These are phyloP conservation scores for Xylariaceae sp. DNA, from an alignment of 2,329 filamentous ascomycete species.

Conservation along the genomic window DNA sequence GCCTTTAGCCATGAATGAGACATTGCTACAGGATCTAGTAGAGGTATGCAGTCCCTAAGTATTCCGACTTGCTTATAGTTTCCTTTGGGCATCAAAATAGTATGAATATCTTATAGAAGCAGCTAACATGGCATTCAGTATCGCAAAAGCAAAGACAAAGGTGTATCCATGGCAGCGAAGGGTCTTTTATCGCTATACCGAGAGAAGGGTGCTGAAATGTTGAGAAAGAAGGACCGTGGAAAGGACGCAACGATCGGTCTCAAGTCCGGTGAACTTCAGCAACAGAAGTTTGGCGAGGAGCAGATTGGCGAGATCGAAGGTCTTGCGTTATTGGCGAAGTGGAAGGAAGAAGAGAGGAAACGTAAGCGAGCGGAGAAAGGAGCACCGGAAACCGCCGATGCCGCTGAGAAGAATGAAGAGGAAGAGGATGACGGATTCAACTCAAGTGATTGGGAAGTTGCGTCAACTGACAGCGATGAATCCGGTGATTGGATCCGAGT, in stretches of 20 bases:
- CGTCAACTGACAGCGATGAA: constrained; percentile 55
- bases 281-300: constrained; percentile 78
- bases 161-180: constrained; percentile 97
- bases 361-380: constrained; percentile 66
- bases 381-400: constrained; percentile 55
- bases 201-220: constrained; percentile 81
- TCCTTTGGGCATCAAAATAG: not conserved
- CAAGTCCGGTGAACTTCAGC: constrained; percentile 66
- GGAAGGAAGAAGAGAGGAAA: constrained; percentile 84
- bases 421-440: constrained; percentile 53
- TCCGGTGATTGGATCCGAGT: constrained; percentile 94
- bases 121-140: constrained; percentile 69
- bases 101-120: not conserved
- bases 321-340: constrained; percentile 82
- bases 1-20: constrained; percentile 93
- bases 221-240: constrained; percentile 85
- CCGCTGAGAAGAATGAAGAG: constrained; percentile 55
- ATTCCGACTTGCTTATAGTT: not conserved
- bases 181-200: constrained; percentile 85
- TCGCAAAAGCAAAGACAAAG: constrained; percentile 95
- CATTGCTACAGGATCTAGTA: constrained; percentile 89
- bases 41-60: constrained; percentile 37
- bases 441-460: constrained; percentile 57
- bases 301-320: constrained; percentile 79
- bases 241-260: constrained; percentile 85